Evolutionary conservation across 192 early-diverging fungal genomes (phyloP).

Genomic region (Podila minutissima): DNA sequence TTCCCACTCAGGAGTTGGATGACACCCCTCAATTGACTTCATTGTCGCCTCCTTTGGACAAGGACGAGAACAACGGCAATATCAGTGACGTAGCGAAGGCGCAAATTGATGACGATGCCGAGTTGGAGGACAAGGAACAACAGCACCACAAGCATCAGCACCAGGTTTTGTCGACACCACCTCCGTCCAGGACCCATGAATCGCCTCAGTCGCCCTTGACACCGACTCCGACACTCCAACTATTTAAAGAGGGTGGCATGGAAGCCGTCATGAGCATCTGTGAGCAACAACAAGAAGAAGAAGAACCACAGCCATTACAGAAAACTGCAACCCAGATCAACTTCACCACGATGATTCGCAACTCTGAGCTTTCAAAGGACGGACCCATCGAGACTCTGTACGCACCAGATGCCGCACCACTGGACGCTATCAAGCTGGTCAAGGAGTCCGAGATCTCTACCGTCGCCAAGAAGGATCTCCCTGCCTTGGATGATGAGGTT

Average conservation of each 20-base stretch:
- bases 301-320: neutral
- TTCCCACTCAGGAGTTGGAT: neutral
- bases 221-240: neutral
- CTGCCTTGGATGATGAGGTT: neutral
- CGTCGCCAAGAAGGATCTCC: neutral
- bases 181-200: neutral
- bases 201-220: neutral
- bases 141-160: neutral
- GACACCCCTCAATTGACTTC: neutral
- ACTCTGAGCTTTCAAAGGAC: neutral
- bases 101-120: neutral
- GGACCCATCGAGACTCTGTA: neutral
- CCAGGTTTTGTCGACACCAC: neutral
- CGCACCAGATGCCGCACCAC: neutral
- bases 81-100: no score
- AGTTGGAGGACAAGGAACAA: neutral
- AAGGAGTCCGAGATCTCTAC: neutral
- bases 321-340: no score
- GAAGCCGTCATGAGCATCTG: neutral
- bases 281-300: neutral
- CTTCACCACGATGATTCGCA: no score
- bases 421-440: neutral
- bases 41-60: neutral
- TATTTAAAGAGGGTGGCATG: neutral
- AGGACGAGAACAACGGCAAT: no score